A percentile compares a stretch with the other conserved stretches of the same genome.
These are phyloP conservation scores for Meyerozyma sp. DNA, from an alignment of 1,139 yeast genomes.

Conservation along the genomic window DNA sequence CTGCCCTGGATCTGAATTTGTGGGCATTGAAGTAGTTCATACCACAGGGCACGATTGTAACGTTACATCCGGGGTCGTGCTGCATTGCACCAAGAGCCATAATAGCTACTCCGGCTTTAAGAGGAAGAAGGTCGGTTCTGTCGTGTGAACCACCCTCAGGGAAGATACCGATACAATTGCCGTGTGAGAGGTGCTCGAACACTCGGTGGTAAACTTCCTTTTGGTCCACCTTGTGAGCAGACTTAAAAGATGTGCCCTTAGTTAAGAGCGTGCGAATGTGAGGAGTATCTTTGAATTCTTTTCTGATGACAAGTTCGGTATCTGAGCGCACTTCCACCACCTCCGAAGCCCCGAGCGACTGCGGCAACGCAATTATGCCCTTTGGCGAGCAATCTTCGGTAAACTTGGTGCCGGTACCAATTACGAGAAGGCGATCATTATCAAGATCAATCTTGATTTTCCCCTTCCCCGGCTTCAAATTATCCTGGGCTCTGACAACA, in stretches of 20 bases:
- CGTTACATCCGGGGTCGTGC: slow-evolving; percentile 21
- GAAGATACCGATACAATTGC: slow-evolving; percentile 88
- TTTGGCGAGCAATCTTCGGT: slow-evolving; percentile 57
- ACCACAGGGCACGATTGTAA: slow-evolving; percentile 91
- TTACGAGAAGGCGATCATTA: slow-evolving; percentile 40
- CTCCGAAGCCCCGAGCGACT: slow-evolving; percentile 73
- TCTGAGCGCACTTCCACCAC: slow-evolving; percentile 68
- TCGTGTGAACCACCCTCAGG: slow-evolving; percentile 99
- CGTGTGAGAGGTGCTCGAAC: slow-evolving; percentile 72
- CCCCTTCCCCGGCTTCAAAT: slow-evolving; percentile 58
- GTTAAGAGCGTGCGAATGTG: slow-evolving; percentile 37
- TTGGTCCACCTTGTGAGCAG: slow-evolving; percentile 83
- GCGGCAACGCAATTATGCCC: slow-evolving; percentile 76
- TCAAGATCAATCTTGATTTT: slow-evolving; percentile 48
- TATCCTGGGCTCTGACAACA: slow-evolving; percentile 88
- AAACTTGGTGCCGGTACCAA: slow-evolving; percentile 68
- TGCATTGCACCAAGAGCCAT: slow-evolving; percentile 90
- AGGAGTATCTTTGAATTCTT: slow-evolving; percentile 58
- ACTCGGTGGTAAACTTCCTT: slow-evolving; percentile 75
- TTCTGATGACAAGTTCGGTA: slow-evolving; percentile 62
- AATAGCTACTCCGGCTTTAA: slow-evolving; percentile 95
- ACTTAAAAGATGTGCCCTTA: slow-evolving; percentile 59
- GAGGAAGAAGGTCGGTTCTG: slow-evolving; percentile 80
- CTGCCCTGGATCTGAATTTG: slow-evolving; percentile 90
- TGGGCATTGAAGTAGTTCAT: slow-evolving; percentile 97